Evolutionary conservation across 2,329 filamentous ascomycete species (phyloP), one percentile per base, ranked within the genome.

Genomic region (Purpureocillium lavendulum): DNA sequence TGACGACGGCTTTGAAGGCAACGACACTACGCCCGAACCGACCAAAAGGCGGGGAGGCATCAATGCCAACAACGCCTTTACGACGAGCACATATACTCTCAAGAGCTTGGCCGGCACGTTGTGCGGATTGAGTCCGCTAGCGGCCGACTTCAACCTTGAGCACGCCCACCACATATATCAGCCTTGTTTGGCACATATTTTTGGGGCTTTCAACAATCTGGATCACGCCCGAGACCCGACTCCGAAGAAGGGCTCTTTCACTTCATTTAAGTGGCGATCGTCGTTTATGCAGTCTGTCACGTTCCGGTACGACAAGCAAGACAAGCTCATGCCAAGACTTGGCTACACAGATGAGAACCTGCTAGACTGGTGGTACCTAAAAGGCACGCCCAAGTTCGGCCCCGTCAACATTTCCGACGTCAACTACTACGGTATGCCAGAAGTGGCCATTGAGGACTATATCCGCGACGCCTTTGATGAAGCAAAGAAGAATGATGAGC

Each of bases 141-240:
- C 64, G 2, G 60, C 54, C 4, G 64, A 68, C 32, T 64, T 65
- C 40, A 66, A 69, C 35, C 53, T 55, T 15, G 66, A 69, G 40
- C 59, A 59, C 32, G 45, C 56, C 12, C 53, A 65, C 17, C 61
- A 68, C 35, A 51, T 68, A 18, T 69, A 69, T 44, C 66, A 69
- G 30, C 66, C 66, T 1, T 69, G 66, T 33, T 41, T 69, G 41
- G 57, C 66, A 1, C 65, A 61, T 2, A 45, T 60, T 11, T 42
- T 61, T 2, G 49, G 60, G 5, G 51, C 54, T 8, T 40, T 62
- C 44, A 60, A 58, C 30, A 24, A 40, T 12, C 12, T 3, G 10
- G 21, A 26, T 26, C 21, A 26, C 21, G 5, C 21, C 4, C 14
- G 12, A 3, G 43, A 35, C 30, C 32, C 54, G 3, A 50, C 50